Percentiles rank a stretch among this genome's conserved stretches.
phyloP scores from a whole-genome alignment of 2,329 filamentous ascomycete species.

The Botrytis fragariae region DNA sequence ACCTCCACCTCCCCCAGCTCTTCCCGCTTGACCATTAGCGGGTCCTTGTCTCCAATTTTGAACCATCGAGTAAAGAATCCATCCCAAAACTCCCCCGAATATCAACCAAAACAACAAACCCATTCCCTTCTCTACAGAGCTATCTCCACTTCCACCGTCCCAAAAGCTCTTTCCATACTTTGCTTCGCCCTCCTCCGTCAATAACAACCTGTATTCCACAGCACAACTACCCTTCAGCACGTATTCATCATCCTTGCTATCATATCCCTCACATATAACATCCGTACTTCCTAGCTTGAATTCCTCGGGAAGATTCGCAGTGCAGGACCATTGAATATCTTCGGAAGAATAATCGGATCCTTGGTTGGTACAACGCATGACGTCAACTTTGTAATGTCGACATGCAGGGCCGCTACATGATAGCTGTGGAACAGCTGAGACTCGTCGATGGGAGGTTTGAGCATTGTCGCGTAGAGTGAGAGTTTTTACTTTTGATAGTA shows the following conservation, averaged over 20 bases:
- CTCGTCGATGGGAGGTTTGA: constrained; percentile 72
- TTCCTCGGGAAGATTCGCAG: constrained; percentile 57
- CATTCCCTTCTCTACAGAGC: constrained; percentile 20
- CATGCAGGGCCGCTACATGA: constrained; percentile 64
- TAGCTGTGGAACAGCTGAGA: constrained; percentile 74
- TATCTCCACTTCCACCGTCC: constrained; percentile 15
- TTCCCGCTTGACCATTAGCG: constrained; percentile 36
- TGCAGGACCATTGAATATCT: constrained; percentile 90
- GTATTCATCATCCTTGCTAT: constrained; percentile 71
- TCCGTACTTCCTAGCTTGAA: constrained; percentile 79
- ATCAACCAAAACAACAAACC: constrained; percentile 56
- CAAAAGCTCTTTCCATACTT: constrained; percentile 51
- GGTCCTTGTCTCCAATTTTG: constrained; percentile 21
- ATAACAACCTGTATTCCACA: constrained; percentile 78
- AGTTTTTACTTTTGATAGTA: constrained; percentile 66
- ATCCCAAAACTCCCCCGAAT: constrained; percentile 58
- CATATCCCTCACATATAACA: constrained; percentile 89
- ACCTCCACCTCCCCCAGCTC: constrained; percentile 41
- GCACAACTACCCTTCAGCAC: constrained; percentile 91
- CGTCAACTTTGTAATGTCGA: constrained; percentile 62
- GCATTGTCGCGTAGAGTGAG: constrained; percentile 71
- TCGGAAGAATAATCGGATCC: constrained; percentile 75
- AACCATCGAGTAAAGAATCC: constrained; percentile 61
- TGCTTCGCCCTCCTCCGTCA: constrained; percentile 74
- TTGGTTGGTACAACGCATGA: constrained; percentile 87